Evolutionary conservation across 1,139 yeast genomes (phyloP).

Genomic region (Kazachstania sp.): DNA sequence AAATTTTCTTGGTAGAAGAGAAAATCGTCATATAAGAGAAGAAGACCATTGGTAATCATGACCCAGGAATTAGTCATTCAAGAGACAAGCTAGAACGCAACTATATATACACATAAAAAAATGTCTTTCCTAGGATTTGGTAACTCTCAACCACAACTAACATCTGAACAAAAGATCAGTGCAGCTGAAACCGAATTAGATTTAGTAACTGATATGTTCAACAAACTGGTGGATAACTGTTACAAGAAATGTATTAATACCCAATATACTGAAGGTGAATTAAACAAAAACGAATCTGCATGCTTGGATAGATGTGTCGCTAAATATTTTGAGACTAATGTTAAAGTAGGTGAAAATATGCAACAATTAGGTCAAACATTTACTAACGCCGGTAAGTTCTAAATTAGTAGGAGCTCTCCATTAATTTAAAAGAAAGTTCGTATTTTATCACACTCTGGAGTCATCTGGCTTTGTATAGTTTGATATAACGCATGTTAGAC

Average conservation of each 20-base stretch:
- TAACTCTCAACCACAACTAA: slow-evolving; percentile 62
- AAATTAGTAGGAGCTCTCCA: neutral
- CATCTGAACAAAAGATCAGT: slow-evolving; percentile 64
- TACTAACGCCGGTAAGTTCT: slow-evolving; percentile 32
- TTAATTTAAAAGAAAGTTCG: neutral
- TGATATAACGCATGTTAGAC: neutral
- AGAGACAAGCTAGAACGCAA: neutral
- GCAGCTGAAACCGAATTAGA: slow-evolving; percentile 91
- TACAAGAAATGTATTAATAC: slow-evolving; percentile 74
- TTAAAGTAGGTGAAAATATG: slow-evolving; percentile 90
- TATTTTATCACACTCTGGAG: no score
- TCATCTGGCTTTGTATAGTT: no score
- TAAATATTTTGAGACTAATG: slow-evolving; percentile 92
- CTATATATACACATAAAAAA: neutral
- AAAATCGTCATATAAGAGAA: neutral
- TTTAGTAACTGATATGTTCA: slow-evolving; percentile 96
- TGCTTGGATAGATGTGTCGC: slow-evolving; percentile 97
- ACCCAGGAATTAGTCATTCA: no score
- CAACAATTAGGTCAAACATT: slow-evolving; percentile 57
- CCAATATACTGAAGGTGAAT: slow-evolving; percentile 63
- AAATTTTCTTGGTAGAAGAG: no score
- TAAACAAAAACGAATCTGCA: slow-evolving; percentile 75
- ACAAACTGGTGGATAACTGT: slow-evolving; percentile 74
- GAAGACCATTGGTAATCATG: neutral
- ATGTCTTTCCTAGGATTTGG: slow-evolving; percentile 88